Evolutionary conservation across 2,329 filamentous ascomycete genomes (phyloP), one percentile per base, ranked within the genome.

Genomic region (Fusarium guadeloupense): DNA sequence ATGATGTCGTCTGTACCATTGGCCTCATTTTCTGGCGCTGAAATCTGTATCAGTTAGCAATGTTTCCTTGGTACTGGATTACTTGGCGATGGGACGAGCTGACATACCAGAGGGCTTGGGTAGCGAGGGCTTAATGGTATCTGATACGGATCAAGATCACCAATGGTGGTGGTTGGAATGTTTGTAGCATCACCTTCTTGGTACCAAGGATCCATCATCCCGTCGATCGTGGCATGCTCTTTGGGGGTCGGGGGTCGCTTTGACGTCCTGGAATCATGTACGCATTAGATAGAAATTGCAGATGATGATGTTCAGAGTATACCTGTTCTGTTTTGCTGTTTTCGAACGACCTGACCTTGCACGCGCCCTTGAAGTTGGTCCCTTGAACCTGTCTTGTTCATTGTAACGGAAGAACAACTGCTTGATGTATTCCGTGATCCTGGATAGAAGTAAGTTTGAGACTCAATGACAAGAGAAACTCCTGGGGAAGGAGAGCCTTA

Each of bases 361-460:
- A 26, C 20, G 1, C 4, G 17, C 4, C 13, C 23, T 20, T 9
- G 23, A 38, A 2, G 2, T 40, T 2, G 4, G 13, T 1, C 23
- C 30, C 1, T 25, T 50, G 6, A 16, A n/a, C 5, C 9, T 28
- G 14, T 35, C 23, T 21, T 58, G 33, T 5, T 38, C 17, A 12
- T 59, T 59, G 3, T 45, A 30, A 9, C 53, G 35, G 0, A 33
- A 52, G 1, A 59, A 34, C 10, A 59, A 13, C 10, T 52, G 30
- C 2, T 25, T n/a, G 7, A 59, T 7, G 2, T 33, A 16, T 3
- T 6, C n/a, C 7, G 17, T 6, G 3, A 57, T 57, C 9, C 54
- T 57, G 10, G 6, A 3, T 6, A 10, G n/a, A 17, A 4, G 12
- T 38, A 0, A 55, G 25, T 3, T 3, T 8, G 20, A 17, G 7